Conservation (phyloP, 176 grass and related monocot genomes). For the Eleusine coracana region DNA sequence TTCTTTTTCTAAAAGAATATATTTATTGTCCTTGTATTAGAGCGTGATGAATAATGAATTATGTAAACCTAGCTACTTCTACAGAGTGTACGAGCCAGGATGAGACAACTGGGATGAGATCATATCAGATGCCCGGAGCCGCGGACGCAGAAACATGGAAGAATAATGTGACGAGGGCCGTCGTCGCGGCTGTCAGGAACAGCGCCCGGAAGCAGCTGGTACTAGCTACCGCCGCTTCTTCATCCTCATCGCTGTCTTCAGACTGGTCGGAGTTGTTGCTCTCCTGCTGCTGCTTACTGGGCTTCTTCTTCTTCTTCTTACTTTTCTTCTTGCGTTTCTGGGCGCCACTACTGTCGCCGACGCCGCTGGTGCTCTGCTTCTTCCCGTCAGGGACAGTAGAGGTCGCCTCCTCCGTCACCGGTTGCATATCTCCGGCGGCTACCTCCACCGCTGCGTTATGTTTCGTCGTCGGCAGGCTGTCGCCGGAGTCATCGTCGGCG, state of each 20-base stretch:
- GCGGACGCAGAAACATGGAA: neutral
- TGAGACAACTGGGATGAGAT: neutral
- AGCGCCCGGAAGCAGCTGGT: neutral
- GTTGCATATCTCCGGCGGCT: neutral
- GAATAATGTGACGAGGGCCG: neutral
- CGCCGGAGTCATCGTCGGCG: conserved; percentile 15
- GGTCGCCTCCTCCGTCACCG: neutral
- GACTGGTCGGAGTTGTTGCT: no score
- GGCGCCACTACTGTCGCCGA: neutral
- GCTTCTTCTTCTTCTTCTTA: neutral
- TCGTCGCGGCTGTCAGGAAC: neutral
- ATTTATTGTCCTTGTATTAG: no score
- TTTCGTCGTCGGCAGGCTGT: neutral
- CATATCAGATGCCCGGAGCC: neutral
- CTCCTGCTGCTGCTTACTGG: neutral
- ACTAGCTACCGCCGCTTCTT: neutral
- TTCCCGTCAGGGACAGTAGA: neutral
- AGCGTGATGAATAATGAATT: no score
- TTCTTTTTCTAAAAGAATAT: no score
- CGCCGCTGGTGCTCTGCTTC: neutral
- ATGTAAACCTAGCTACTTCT: no score
- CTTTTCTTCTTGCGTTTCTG: neutral
- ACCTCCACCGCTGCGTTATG: neutral
- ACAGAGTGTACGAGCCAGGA: no score
- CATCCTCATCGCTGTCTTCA: no score